Evolutionary conservation across 2,329 filamentous ascomycete genomes (phyloP).

Genomic region (Fusarium foetens): DNA sequence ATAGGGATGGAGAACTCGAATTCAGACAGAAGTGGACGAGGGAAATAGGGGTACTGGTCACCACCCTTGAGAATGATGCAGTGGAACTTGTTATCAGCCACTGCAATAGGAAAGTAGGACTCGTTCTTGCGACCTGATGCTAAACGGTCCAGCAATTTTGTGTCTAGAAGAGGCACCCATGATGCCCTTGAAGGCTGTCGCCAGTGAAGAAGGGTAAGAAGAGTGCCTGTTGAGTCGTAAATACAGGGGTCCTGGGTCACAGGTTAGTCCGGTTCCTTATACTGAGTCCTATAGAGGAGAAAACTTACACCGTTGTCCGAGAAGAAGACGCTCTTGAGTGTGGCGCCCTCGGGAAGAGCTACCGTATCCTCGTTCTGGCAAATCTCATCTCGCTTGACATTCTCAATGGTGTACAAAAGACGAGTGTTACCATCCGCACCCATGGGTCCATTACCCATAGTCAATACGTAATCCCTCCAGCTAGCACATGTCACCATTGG

Average conservation of each 20-base stretch:
- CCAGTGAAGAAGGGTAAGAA: conserved; percentile 92
- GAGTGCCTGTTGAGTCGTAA: conserved; percentile 90
- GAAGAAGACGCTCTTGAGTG: conserved; percentile 87
- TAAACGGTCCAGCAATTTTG: conserved; percentile 81
- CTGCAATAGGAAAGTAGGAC: conserved; percentile 93
- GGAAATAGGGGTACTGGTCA: conserved; percentile 93
- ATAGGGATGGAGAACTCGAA: conserved; percentile 92
- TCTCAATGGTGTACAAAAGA: conserved; percentile 91
- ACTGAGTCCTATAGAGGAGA: not conserved
- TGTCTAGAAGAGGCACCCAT: conserved; percentile 95
- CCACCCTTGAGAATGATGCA: conserved; percentile 99
- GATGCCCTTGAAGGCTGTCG: conserved; percentile 83
- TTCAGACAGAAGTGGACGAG: conserved; percentile 86
- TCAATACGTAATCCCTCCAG: conserved; percentile 96
- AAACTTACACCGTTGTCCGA: conserved; percentile 82
- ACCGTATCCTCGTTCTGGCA: conserved; percentile 94
- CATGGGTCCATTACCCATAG: conserved; percentile 90
- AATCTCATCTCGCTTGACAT: conserved; percentile 92
- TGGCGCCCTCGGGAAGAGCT: conserved; percentile 78
- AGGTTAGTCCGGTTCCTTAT: conserved; percentile 2
- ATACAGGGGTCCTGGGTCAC: conserved; percentile 83
- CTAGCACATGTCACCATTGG: conserved; percentile 93
- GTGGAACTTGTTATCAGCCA: conserved; percentile 91
- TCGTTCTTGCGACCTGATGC: conserved; percentile 88
- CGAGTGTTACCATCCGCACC: conserved; percentile 80